Conservation (phyloP, 2,329 filamentous ascomycete species). For the Pestalotiopsis sp. region DNA sequence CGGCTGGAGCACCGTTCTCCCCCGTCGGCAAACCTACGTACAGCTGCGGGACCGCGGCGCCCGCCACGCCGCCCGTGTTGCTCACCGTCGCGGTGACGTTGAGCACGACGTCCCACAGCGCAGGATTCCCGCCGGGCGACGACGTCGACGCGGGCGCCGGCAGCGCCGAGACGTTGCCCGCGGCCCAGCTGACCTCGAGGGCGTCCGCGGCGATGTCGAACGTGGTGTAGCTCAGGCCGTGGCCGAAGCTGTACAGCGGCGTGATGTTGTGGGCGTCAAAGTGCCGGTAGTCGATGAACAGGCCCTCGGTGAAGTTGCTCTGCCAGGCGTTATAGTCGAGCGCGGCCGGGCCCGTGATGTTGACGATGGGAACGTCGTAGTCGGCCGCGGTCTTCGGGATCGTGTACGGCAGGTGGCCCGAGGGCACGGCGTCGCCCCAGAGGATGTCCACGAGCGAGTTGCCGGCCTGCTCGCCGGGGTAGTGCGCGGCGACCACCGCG, state of each 20-base stretch:
- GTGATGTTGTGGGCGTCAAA: background rate
- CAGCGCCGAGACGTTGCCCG: background rate
- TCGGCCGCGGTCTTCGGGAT: background rate
- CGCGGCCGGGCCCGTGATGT: slow-evolving; percentile 44
- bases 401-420: slow-evolving; percentile 34
- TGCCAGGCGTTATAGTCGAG: slow-evolving; percentile 15
- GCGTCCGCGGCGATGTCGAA: background rate
- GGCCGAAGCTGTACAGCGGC: background rate
- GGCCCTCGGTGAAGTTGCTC: slow-evolving; percentile 29
- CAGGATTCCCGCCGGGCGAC: background rate
- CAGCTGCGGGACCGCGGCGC: background rate
- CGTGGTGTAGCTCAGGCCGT: background rate
- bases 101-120: background rate
- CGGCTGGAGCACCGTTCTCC: background rate
- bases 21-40: background rate
- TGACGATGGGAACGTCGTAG: slow-evolving; percentile 22
- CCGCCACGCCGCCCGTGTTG: background rate
- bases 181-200: background rate
- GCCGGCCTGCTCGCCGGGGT: slow-evolving; percentile 64
- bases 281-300: slow-evolving; percentile 31
- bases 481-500: slow-evolving; percentile 57
- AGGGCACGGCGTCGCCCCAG: slow-evolving; percentile 62
- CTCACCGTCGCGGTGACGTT: background rate
- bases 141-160: background rate
- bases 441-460: slow-evolving; percentile 63